Evolutionary conservation across 116 monocot species (phyloP), one percentile per base, ranked within the genome.

Genomic region (Zostera marina): DNA sequence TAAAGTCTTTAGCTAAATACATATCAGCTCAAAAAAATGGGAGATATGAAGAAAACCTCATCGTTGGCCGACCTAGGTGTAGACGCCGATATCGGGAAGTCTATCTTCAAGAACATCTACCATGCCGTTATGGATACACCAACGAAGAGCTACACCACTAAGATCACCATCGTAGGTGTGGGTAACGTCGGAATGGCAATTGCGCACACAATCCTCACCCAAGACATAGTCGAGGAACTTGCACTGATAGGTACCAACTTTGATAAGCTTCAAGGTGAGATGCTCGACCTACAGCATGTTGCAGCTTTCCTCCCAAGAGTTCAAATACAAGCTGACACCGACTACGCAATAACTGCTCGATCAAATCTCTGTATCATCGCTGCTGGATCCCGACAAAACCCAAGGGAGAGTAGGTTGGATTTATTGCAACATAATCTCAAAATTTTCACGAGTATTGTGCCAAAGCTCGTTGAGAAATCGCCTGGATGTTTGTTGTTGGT

Each of bases 231-330:
- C 19, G 91, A 82, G 70, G 82, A 72, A 62, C 79, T 91, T 22
- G 74, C 70, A 22, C 91, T 91, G 19, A 65, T 79, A 42, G 86
- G 86, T 67, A 71, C 74, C 56, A 74, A 75, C 52, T 17, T 77
- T 13, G 77, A 80, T 49, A 91, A 80, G 73, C 72, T 85, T 51
- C 77, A 77, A 19, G 86, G 91, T 8, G 91, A 91, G 77, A 86
- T 86, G 86, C 82, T 91, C 2, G 91, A 91, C 61, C 77, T 91
- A 14, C 91, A 86, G 73, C 91, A 91, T 56, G 86, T 77, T 17
- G 91, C 91, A 45, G 91, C 75, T 23, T 91, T 91, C 75, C 85
- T 91, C 26, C 91, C 91, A n/a, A 66, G 79, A 44, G 69, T 74
- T 22, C 43, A 45, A 14, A 91, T 91, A 60, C 17, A 39, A 15